Conservation (phyloP, 1,139 yeast species). For the Taphrina betulina region DNA sequence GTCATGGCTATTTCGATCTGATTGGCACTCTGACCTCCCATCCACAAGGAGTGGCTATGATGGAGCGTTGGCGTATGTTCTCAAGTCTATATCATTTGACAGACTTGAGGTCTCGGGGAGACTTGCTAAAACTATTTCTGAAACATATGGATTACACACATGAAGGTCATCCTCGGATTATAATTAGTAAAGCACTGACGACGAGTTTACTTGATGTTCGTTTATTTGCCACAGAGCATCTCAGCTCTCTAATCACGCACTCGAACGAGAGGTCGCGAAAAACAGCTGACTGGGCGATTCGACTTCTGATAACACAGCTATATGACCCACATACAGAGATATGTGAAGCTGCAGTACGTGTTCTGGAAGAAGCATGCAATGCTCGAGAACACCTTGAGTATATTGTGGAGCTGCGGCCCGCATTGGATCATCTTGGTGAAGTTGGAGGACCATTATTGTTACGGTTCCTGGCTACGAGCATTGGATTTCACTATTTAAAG, state of each 20-base stretch:
- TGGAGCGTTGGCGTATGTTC: slow-evolving; percentile 82
- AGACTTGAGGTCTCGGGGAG: slow-evolving; percentile 56
- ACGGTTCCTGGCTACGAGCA: slow-evolving; percentile 55
- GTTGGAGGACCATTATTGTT: slow-evolving; percentile 53
- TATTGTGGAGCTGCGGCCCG: slow-evolving; percentile 51
- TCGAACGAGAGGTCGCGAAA: slow-evolving; percentile 33
- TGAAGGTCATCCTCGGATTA: slow-evolving; percentile 67
- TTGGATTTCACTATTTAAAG: slow-evolving; percentile 57
- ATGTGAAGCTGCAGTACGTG: slow-evolving; percentile 56
- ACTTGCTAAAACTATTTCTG: slow-evolving; percentile 58
- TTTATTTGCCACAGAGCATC: slow-evolving; percentile 55
- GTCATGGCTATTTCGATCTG: slow-evolving; percentile 74
- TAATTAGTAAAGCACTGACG: slow-evolving; percentile 64
- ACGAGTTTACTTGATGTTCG: slow-evolving; percentile 58
- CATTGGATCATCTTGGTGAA: slow-evolving; percentile 50
- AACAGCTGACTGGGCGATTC: slow-evolving; percentile 48
- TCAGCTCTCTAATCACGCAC: slow-evolving; percentile 49
- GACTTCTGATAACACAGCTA: slow-evolving; percentile 62
- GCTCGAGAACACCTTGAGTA: slow-evolving; percentile 48
- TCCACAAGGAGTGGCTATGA: slow-evolving; percentile 60
- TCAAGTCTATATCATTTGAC: slow-evolving; percentile 75
- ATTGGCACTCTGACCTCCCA: slow-evolving; percentile 68
- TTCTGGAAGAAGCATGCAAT: slow-evolving; percentile 52
- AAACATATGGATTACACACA: slow-evolving; percentile 60
- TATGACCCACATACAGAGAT: slow-evolving; percentile 66